These are phyloP conservation scores for Pleurotus ostreatus DNA, from an alignment of 768 basidiomycete species.

Conservation along the genomic window DNA sequence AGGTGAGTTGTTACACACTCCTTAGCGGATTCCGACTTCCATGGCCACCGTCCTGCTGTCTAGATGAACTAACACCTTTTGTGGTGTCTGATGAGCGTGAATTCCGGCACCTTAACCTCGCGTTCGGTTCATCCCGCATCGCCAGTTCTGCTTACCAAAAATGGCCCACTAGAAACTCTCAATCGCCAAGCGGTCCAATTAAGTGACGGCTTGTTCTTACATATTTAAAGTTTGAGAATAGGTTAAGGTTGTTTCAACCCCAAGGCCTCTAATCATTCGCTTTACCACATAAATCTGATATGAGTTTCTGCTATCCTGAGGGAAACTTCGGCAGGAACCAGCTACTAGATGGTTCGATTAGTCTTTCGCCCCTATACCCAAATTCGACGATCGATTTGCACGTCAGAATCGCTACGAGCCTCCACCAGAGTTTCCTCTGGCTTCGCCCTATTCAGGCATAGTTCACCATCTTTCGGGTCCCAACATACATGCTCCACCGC, in stretches of 20 bases:
- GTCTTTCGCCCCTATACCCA: slow-evolving; percentile 96
- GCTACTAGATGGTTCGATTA: slow-evolving; percentile 94
- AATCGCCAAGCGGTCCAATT: slow-evolving; percentile 78
- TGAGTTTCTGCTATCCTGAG: slow-evolving; percentile 56
- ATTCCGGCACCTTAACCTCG: slow-evolving; percentile 77
- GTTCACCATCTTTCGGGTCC: too few relatives aligned
- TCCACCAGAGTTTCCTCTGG: slow-evolving; percentile 97
- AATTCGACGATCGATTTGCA: slow-evolving; percentile 95
- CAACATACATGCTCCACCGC: too few relatives aligned
- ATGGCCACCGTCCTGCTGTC: too few relatives aligned
- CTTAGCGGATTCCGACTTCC: too few relatives aligned
- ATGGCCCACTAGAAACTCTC: slow-evolving; percentile 80
- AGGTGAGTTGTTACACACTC: too few relatives aligned
- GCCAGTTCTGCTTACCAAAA: slow-evolving; percentile 72
- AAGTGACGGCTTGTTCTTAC: slow-evolving; percentile 83
- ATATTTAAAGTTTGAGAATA: slow-evolving; percentile 81
- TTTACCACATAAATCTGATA: slow-evolving; percentile 66
- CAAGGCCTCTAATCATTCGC: slow-evolving; percentile 92
- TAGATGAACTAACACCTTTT: too few relatives aligned
- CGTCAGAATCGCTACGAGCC: slow-evolving; percentile 94
- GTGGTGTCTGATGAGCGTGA: slow-evolving; percentile 83
- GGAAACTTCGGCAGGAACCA: slow-evolving; percentile 92
- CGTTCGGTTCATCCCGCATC: slow-evolving; percentile 69
- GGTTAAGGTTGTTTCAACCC: slow-evolving; percentile 87
- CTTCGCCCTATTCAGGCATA: too few relatives aligned